phyloP scores from a whole-genome alignment of 306 rosid genomes.

The Cyclanthera cordifolia region DNA sequence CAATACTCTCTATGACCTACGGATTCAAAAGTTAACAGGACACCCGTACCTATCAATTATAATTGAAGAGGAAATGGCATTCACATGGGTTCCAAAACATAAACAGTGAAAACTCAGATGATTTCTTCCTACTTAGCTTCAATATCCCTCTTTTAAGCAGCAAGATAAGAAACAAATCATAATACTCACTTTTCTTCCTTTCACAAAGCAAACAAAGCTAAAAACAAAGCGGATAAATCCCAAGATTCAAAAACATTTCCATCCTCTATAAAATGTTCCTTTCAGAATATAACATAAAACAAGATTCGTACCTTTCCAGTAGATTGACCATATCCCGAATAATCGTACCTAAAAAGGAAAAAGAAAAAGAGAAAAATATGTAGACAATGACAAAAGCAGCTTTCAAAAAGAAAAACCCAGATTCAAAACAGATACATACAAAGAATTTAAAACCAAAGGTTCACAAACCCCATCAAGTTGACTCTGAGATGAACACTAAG shows the following conservation, averaged over 20 bases:
- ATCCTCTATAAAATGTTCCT: background rate
- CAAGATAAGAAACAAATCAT: background rate
- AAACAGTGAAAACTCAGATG: background rate
- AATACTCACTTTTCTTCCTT: background rate
- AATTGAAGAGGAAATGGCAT: background rate
- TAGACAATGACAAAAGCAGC: background rate
- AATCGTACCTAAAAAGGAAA: constrained; percentile 54
- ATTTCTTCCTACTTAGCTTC: background rate
- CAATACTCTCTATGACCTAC: background rate
- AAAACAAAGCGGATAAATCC: background rate
- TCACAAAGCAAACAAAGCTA: constrained; percentile 2
- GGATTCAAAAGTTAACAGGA: background rate
- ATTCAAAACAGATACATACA: background rate
- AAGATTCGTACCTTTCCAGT: constrained; percentile 69
- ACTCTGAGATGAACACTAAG: constrained; percentile 78
- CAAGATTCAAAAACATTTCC: background rate
- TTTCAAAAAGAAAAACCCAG: background rate
- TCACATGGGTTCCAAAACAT: background rate
- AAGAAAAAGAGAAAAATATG: no score
- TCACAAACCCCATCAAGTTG: constrained; percentile 70
- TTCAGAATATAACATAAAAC: background rate
- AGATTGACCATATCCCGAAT: constrained; percentile 83
- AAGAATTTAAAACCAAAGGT: background rate
- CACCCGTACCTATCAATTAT: background rate
- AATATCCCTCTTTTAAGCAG: background rate